Evolutionary conservation across 1,284 basidiomycete species (phyloP).

Genomic region (Boletus smithii): DNA sequence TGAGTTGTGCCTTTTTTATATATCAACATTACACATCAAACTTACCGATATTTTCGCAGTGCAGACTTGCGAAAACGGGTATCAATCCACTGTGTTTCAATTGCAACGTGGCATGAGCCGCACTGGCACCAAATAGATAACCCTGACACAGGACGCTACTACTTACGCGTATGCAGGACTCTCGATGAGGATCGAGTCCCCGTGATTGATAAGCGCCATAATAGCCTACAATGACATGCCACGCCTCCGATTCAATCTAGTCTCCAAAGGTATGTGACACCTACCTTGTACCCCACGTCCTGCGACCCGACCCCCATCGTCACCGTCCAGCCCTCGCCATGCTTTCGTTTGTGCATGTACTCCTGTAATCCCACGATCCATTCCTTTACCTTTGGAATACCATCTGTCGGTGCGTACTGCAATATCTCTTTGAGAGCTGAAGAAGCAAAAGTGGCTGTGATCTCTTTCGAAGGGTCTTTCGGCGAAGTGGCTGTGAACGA

Average conservation of each 20-base stretch:
- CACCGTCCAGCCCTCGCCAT: background rate
- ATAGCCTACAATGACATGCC: background rate
- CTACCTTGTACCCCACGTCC: background rate
- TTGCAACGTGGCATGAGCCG: background rate
- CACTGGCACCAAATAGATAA: background rate
- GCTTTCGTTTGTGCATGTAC: background rate
- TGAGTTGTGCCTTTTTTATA: background rate
- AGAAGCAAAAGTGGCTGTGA: background rate
- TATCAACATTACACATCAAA: constrained; percentile 3
- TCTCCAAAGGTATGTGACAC: background rate
- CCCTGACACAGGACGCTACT: background rate
- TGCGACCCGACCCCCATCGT: constrained; percentile 4
- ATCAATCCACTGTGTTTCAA: constrained; percentile 48
- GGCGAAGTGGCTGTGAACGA: constrained; percentile 7
- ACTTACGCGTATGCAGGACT: constrained; percentile 3
- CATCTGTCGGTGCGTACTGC: background rate
- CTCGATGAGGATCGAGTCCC: background rate
- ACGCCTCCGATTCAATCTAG: background rate
- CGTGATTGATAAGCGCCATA: constrained; percentile 1
- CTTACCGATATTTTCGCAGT: constrained; percentile 60
- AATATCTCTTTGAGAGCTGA: background rate
- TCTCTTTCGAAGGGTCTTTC: background rate
- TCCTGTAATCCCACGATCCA: constrained; percentile 1
- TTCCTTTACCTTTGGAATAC: background rate
- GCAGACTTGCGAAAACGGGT: constrained; percentile 54